Conservation (phyloP, 345 rosid species). For the Lepidium didymum region DNA sequence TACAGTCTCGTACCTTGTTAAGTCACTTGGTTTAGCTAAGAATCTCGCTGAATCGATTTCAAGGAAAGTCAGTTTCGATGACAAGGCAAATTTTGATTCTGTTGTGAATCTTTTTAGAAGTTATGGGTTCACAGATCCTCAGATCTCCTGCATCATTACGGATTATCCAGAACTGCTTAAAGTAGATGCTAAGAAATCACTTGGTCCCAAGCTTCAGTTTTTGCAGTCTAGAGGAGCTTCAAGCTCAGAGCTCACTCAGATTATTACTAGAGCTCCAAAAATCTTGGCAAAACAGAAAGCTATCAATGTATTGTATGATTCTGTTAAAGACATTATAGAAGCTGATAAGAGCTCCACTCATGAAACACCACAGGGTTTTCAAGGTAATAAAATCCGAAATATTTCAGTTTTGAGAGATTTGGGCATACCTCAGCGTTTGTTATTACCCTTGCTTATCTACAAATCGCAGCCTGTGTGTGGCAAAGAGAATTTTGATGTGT, state of each 20-base stretch:
- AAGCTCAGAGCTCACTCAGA: not conserved
- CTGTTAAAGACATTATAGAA: not conserved
- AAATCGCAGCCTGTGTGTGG: not conserved
- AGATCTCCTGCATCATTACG: not conserved
- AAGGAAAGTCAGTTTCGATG: not conserved
- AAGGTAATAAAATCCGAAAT: not conserved
- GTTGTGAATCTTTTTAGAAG: slow-evolving; percentile 8
- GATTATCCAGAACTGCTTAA: slow-evolving; percentile 4
- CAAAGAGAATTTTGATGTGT: not conserved
- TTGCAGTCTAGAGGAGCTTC: slow-evolving; percentile 21
- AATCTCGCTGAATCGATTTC: slow-evolving; percentile 6
- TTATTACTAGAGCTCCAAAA: not conserved
- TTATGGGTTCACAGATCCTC: slow-evolving; percentile 21
- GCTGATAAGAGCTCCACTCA: not conserved
- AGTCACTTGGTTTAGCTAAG: slow-evolving; percentile 13
- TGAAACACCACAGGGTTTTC: not conserved
- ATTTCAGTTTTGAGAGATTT: not conserved
- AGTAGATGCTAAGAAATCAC: not conserved
- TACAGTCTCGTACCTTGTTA: slow-evolving; percentile 1
- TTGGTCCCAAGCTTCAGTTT: slow-evolving; percentile 24
- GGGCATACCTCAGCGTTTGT: slow-evolving; percentile 4
- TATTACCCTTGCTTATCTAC: not conserved
- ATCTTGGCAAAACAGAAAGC: not conserved
- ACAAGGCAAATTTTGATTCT: not conserved
- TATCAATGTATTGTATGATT: not conserved